Conservation (phyloP, 345 rosid species). For the Eucalyptus marginata region DNA sequence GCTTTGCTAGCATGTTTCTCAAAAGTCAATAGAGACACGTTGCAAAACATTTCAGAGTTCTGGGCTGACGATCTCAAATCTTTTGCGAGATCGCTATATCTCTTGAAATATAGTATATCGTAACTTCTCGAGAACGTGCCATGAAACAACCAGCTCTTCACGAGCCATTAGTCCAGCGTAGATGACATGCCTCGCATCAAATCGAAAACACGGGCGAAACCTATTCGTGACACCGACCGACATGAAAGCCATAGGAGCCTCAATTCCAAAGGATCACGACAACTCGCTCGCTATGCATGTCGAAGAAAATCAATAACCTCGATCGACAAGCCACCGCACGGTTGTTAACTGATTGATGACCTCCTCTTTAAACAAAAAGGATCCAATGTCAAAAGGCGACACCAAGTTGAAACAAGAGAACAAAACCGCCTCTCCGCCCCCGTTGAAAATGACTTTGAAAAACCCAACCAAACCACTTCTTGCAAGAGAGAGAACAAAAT, state of each 20-base stretch:
- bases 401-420: neutral
- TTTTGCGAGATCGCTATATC: fast-evolving
- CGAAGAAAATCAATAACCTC: neutral
- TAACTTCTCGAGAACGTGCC: fast-evolving
- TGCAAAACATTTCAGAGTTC: neutral
- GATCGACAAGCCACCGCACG: neutral
- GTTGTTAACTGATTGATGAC: neutral
- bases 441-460: neutral
- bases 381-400: neutral
- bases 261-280: neutral
- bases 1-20: neutral
- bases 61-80: neutral
- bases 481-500: neutral
- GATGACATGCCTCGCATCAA: neutral
- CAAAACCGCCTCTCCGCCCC: neutral
- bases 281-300: neutral
- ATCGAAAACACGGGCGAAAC: fast-evolving
- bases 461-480: neutral
- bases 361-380: neutral
- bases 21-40: neutral
- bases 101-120: fast-evolving
- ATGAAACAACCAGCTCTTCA: neutral
- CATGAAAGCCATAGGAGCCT: neutral
- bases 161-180: neutral
- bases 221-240: fast-evolving